Evolutionary conservation across 768 basidiomycete species (phyloP).

Genomic region (Leccinum disarticulatum): DNA sequence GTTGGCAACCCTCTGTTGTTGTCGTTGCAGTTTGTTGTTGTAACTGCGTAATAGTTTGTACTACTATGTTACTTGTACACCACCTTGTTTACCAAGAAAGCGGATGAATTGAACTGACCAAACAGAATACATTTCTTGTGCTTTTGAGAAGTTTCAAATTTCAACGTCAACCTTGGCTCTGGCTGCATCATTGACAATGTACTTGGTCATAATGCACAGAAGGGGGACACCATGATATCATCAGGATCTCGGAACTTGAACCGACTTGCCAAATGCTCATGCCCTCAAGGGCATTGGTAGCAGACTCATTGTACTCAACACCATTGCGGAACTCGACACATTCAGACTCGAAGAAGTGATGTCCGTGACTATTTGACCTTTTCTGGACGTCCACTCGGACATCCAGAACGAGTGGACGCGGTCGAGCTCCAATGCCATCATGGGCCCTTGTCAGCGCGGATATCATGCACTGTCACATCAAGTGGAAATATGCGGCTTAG

Average conservation of each 20-base stretch:
- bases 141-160: too few species aligned
- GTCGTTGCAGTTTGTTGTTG: neutral
- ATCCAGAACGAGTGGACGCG: slow-evolving; percentile 30
- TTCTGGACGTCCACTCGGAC: slow-evolving; percentile 25
- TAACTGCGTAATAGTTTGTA: neutral
- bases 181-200: slow-evolving; percentile 23
- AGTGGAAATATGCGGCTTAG: too few species aligned
- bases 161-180: neutral
- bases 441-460: too few species aligned
- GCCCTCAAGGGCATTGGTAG: slow-evolving; percentile 38
- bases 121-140: too few species aligned
- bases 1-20: neutral
- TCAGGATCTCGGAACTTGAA: slow-evolving; percentile 39
- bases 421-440: slow-evolving; percentile 24
- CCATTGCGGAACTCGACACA: slow-evolving; percentile 47
- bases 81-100: neutral
- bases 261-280: slow-evolving; percentile 38
- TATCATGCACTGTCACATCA: too few species aligned
- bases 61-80: neutral
- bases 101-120: neutral
- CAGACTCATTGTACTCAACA: slow-evolving; percentile 32
- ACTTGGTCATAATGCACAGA: slow-evolving; percentile 43
- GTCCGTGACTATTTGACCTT: slow-evolving; percentile 36
- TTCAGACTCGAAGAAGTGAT: slow-evolving; percentile 43
- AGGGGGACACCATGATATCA: slow-evolving; percentile 52